phyloP scores from a whole-genome alignment of 2,329 filamentous ascomycete genomes.

The Fonsecaea monophora region DNA sequence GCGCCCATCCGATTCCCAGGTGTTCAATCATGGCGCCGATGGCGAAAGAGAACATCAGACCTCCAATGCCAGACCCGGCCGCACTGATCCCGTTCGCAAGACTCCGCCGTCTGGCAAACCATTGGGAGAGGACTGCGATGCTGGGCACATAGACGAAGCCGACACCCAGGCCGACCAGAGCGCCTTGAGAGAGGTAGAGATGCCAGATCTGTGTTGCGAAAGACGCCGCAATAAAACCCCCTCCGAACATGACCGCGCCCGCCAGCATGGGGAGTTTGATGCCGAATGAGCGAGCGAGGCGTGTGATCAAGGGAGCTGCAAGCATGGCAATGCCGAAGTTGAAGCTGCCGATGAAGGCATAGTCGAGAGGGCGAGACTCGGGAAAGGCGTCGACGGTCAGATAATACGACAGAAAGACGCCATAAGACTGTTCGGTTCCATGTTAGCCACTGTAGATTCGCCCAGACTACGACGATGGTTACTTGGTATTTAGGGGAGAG shows the following conservation, averaged over 20 bases:
- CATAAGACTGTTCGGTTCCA: conserved; percentile 47
- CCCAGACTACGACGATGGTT: no score
- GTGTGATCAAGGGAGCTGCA: conserved; percentile 40
- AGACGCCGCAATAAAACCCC: conserved; percentile 40
- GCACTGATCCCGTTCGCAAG: conserved; percentile 42
- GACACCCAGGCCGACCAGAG: conserved; percentile 40
- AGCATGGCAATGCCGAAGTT: conserved; percentile 40
- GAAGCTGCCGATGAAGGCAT: conserved; percentile 43
- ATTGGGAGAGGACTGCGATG: conserved; percentile 40
- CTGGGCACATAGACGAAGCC: conserved; percentile 39
- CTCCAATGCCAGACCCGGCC: conserved; percentile 43
- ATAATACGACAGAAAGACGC: conserved; percentile 53
- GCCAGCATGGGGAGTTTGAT: conserved; percentile 35
- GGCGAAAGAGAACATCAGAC: conserved; percentile 40
- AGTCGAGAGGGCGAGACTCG: conserved; percentile 39
- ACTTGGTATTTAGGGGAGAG: background rate
- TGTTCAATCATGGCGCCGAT: conserved; percentile 40
- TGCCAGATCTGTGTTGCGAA: conserved; percentile 37
- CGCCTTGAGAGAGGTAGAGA: conserved; percentile 41
- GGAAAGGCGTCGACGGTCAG: conserved; percentile 43
- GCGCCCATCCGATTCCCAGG: conserved; percentile 40
- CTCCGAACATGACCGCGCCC: conserved; percentile 30
- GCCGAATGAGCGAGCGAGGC: conserved; percentile 33
- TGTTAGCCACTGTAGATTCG: background rate
- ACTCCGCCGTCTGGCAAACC: conserved; percentile 43